phyloP scores from a whole-genome alignment of 1,284 basidiomycete genomes.

The Fomitopsis schrenkii region DNA sequence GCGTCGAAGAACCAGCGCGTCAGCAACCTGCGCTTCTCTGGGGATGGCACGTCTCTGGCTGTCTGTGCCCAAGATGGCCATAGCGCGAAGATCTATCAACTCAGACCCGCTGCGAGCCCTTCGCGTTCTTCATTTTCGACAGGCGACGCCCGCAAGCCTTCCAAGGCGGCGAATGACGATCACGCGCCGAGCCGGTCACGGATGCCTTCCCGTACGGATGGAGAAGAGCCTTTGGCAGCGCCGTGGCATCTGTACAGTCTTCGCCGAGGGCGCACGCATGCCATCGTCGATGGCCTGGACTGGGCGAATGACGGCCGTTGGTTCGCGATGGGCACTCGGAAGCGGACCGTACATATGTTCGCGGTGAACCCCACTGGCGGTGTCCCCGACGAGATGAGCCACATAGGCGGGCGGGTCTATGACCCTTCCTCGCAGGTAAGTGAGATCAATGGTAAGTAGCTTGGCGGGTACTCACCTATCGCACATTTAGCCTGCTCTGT shows the following conservation, averaged over 20 bases:
- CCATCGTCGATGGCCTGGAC: constrained; percentile 52
- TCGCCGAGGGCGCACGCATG: constrained; percentile 67
- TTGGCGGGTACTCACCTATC: not conserved
- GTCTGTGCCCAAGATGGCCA: constrained; percentile 61
- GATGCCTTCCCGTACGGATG: not conserved
- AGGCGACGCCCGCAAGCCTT: not conserved
- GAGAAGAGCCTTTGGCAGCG: constrained; percentile 20
- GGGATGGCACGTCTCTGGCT: constrained; percentile 55
- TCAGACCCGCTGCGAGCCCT: constrained; percentile 38
- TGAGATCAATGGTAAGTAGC: constrained; percentile 26
- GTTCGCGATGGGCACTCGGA: constrained; percentile 64
- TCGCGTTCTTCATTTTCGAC: constrained; percentile 7
- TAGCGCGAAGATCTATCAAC: constrained; percentile 50
- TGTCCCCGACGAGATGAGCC: constrained; percentile 57
- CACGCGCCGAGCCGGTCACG: not conserved
- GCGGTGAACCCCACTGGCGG: constrained; percentile 77
- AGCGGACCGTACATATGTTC: constrained; percentile 70
- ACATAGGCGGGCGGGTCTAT: constrained; percentile 53
- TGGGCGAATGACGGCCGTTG: constrained; percentile 67
- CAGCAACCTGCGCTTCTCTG: constrained; percentile 51
- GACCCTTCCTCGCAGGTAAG: constrained; percentile 44
- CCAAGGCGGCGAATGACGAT: not conserved
- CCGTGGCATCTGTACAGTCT: constrained; percentile 69
- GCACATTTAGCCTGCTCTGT: constrained; percentile 40
- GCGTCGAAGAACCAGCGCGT: constrained; percentile 46